phyloP scores from a whole-genome alignment of 2,329 filamentous ascomycete species.

The Neonectria magnoliae region DNA sequence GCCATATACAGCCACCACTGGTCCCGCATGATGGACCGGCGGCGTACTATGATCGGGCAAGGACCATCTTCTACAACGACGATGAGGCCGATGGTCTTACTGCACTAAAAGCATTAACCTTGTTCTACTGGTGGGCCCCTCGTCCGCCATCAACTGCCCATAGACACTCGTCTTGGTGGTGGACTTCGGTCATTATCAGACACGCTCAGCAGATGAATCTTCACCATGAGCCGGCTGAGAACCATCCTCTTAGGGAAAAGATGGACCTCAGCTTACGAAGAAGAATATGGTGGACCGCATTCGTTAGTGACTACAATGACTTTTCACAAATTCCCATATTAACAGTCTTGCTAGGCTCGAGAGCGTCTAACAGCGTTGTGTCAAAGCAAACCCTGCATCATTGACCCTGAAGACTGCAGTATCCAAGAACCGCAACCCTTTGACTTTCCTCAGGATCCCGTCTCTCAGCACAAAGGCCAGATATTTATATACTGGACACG shows the following conservation, averaged over 20 bases:
- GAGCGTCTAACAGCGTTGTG: constrained; percentile 51
- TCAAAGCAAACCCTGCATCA: constrained; percentile 55
- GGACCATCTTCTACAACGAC: constrained; percentile 53
- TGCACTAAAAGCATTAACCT: constrained; percentile 48
- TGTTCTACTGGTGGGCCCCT: constrained; percentile 59
- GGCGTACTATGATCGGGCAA: constrained; percentile 52
- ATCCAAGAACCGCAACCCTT: constrained; percentile 49
- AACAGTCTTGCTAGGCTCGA: constrained; percentile 33
- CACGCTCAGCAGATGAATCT: constrained; percentile 57
- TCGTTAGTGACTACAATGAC: constrained; percentile 22
- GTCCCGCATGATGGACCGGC: constrained; percentile 51
- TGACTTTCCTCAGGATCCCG: constrained; percentile 50
- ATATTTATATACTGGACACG: constrained; percentile 56
- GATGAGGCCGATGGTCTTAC: constrained; percentile 51
- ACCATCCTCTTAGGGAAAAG: constrained; percentile 29
- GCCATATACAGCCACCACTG: constrained; percentile 54
- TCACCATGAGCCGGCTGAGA: constrained; percentile 49
- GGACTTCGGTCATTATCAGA: constrained; percentile 55
- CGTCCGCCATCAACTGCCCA: constrained; percentile 50
- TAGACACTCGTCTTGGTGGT: constrained; percentile 56
- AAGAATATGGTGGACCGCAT: constrained; percentile 35
- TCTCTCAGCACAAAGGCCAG: constrained; percentile 47
- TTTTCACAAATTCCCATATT: constrained; percentile 15
- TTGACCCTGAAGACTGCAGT: constrained; percentile 54
- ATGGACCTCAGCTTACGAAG: constrained; percentile 27